Evolutionary conservation across 192 early-diverging fungal genomes (phyloP).

Genomic region (Coemansia sp.): DNA sequence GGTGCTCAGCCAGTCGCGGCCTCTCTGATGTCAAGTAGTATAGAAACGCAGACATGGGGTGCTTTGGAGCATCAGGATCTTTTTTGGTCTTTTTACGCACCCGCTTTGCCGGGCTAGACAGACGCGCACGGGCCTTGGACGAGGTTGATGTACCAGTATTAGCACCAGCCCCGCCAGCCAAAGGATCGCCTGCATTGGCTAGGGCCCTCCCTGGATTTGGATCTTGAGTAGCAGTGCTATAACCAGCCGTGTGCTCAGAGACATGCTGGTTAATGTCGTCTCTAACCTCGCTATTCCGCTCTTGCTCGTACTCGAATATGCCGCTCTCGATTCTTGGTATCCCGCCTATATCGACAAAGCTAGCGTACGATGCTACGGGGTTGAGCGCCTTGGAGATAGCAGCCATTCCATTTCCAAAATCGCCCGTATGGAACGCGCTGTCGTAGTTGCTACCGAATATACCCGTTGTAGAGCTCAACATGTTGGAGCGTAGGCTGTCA

Average conservation of each 20-base stretch:
- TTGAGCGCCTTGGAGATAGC: constrained; percentile 5
- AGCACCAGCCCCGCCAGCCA: not conserved
- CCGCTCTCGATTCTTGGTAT: constrained; percentile 57
- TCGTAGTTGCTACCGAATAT: constrained; percentile 26
- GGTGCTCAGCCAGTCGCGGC: constrained; percentile 62
- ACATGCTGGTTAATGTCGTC: constrained; percentile 10
- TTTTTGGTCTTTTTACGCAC: constrained; percentile 70
- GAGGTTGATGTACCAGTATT: constrained; percentile 11
- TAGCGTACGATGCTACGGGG: constrained; percentile 8
- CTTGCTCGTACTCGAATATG: constrained; percentile 65
- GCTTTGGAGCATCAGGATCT: constrained; percentile 78
- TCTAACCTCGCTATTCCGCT: constrained; percentile 59
- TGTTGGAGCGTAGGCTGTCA: not conserved
- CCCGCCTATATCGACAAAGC: constrained; percentile 45
- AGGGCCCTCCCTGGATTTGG: not conserved
- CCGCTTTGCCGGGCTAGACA: constrained; percentile 45
- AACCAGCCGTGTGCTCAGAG: not conserved
- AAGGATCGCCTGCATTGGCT: not conserved
- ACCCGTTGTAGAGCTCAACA: constrained; percentile 13
- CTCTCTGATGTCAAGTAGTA: constrained; percentile 74
- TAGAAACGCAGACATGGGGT: constrained; percentile 86
- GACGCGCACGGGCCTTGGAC: constrained; percentile 25
- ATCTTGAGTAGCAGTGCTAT: not conserved
- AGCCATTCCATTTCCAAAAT: not conserved
- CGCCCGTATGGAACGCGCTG: constrained; percentile 9